Evolutionary conservation across 805 yeast species (phyloP), one percentile per base, ranked within the genome.

Genomic region (Groenewaldozyma tartarivorans): DNA sequence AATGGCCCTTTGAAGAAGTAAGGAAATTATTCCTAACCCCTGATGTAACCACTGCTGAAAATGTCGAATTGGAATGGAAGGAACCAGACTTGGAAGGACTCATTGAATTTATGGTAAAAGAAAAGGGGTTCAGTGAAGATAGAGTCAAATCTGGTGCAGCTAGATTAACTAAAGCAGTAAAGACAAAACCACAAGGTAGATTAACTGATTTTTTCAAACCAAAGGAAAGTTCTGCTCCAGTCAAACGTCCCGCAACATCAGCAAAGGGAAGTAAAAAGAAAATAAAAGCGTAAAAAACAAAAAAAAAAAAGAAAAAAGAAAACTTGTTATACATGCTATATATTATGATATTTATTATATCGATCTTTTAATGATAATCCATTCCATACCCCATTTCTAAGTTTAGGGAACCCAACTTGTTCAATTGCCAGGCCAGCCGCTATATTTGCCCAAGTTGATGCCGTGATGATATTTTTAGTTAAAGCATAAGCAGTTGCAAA

Each of bases 41-140:
- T 0, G 97, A 90, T 21, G 85, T 87, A 2, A 56, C 68, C 4
- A 69, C 72, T 29, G 78, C 82, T 1, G 63, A 65, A 2, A 79
- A 77, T 1, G 66, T 85, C 6, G 74, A 74, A 2, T 57, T 92
- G 53, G 86, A 87, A 58, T 92, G 97, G 97, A 62, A 58, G 2
- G 88, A 81, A 45, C 98, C 98, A 1, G 82, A 92, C 54, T 74
- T 80, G 34, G 90, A 83, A 5, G 96, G 84, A 1, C 68, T 92
- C 40, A 68, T 88, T 16, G 76, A 86, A 33, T 90, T 74, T 51
- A 74, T 92, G 79, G 94, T 86, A 26, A 74, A 69, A 39, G 81
- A 86, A 45, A 88, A 90, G 57, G 95, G 95, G 0, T 92, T 92
- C 61, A 81, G 79, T 48, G 98, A 92, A 56, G 96, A 90, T 38